phyloP scores from a whole-genome alignment of 2,329 filamentous ascomycete species.

The Dactylellina cionopaga region DNA sequence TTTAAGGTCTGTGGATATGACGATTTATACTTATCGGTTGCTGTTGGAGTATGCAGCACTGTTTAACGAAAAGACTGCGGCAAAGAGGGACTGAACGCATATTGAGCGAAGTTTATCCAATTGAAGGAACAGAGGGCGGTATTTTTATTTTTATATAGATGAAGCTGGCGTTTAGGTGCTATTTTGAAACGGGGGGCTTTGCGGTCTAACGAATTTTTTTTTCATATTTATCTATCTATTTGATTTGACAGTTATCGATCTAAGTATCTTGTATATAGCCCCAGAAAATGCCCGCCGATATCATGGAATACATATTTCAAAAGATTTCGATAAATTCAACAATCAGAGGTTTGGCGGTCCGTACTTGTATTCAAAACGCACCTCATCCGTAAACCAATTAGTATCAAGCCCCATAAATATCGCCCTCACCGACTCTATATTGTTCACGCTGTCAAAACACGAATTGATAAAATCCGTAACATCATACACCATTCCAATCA shows the following conservation, averaged over 20 bases:
- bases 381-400: conserved; percentile 22
- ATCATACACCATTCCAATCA: conserved; percentile 29
- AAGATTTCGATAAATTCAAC: not conserved
- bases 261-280: conserved; percentile 30
- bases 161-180: conserved; percentile 23
- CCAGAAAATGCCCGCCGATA: not conserved
- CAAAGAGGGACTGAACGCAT: not conserved
- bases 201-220: not conserved
- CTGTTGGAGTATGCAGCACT: conserved; percentile 67
- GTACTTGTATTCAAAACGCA: conserved; percentile 24
- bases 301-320: not conserved
- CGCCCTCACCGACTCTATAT: conserved; percentile 27
- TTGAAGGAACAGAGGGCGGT: not conserved
- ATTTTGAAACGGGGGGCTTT: not conserved
- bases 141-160: not conserved
- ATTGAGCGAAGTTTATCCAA: not conserved
- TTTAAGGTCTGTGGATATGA: conserved; percentile 69
- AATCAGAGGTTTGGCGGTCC: not conserved
- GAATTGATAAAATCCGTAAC: conserved; percentile 15
- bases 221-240: conserved; percentile 13
- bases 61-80: conserved; percentile 20
- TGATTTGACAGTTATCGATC: not conserved
- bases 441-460: conserved; percentile 14
- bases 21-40: conserved; percentile 70
- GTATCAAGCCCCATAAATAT: conserved; percentile 20